These are phyloP conservation scores for Ophiostoma sp. DNA, from an alignment of 2,329 filamentous ascomycete species.

Conservation along the genomic window DNA sequence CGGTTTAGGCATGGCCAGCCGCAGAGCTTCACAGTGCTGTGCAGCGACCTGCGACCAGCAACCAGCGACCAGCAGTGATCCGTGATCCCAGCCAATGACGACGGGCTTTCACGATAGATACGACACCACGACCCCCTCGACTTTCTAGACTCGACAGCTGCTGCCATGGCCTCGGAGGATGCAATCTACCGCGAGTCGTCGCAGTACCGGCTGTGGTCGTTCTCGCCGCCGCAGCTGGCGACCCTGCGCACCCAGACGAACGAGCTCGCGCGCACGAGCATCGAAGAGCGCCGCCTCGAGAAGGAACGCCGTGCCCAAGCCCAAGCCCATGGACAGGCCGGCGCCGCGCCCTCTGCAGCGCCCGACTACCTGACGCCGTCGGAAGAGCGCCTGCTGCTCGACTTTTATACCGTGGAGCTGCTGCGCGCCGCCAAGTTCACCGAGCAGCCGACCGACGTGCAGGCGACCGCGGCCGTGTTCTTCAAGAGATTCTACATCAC, in stretches of 20 bases:
- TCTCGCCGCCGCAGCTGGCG: constrained; percentile 65
- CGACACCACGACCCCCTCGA: neutral
- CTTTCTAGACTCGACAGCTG: neutral
- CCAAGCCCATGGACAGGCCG: constrained; percentile 25
- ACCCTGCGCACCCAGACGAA: constrained; percentile 75
- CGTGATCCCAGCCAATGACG: neutral
- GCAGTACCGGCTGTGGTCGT: constrained; percentile 91
- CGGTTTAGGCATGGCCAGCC: no score
- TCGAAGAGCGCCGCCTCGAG: constrained; percentile 50
- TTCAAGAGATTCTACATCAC: constrained; percentile 92
- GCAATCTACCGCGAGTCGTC: constrained; percentile 83
- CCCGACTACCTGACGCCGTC: constrained; percentile 63
- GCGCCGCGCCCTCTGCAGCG: constrained; percentile 26
- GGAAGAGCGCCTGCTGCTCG: constrained; percentile 76
- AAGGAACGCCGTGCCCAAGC: constrained; percentile 23
- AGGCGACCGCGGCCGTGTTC: constrained; percentile 78
- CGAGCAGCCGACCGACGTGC: constrained; percentile 47
- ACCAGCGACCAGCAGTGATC: neutral
- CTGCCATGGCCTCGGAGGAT: constrained; percentile 73
- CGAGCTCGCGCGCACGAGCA: constrained; percentile 61
- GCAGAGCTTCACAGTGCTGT: no score
- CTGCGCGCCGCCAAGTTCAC: constrained; percentile 52
- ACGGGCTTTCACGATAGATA: no score
- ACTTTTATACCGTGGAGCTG: constrained; percentile 63
- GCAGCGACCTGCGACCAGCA: neutral